Evolutionary conservation across 495 filamentous ascomycete species (phyloP).

Genomic region (Penicillium diatomitis): DNA sequence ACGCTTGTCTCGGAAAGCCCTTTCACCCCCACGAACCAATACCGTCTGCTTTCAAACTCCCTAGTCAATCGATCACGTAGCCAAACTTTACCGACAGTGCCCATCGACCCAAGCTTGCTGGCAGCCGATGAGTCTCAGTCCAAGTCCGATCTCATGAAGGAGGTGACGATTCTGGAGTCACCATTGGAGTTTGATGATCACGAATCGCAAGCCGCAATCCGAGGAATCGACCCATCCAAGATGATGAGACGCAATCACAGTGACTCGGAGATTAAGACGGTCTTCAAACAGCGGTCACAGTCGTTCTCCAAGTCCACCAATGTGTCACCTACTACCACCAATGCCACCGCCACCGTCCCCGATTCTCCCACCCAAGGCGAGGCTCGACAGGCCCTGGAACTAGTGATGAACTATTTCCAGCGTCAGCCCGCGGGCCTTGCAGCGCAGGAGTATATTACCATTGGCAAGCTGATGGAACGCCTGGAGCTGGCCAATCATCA

Average conservation of each 20-base stretch:
- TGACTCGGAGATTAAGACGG: conserved; percentile 36
- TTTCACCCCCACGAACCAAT: conserved; percentile 59
- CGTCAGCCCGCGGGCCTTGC: conserved; percentile 58
- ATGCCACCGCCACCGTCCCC: conserved; percentile 14
- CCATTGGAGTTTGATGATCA: conserved; percentile 48
- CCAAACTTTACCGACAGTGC: conserved; percentile 76
- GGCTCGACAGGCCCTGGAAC: conserved; percentile 73
- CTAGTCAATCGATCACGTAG: conserved; percentile 69
- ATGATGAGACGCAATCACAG: conserved; percentile 38
- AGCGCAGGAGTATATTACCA: conserved; percentile 72
- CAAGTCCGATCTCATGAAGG: conserved; percentile 35
- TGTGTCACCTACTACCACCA: conserved; percentile 22
- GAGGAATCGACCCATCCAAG: conserved; percentile 18
- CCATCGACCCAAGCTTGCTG: conserved; percentile 61
- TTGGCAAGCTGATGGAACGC: conserved; percentile 81
- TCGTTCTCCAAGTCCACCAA: conserved; percentile 25
- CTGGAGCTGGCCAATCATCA: conserved; percentile 59
- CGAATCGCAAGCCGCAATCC: conserved; percentile 8
- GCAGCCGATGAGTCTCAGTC: conserved; percentile 54
- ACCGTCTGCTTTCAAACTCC: conserved; percentile 45
- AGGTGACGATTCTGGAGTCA: conserved; percentile 59
- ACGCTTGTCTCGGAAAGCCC: conserved; percentile 72
- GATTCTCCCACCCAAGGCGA: conserved; percentile 83
- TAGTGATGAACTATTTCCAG: conserved; percentile 77
- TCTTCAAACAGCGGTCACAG: conserved; percentile 38